These are phyloP conservation scores for Cladosporium cucumerinum DNA, from an alignment of 2,329 filamentous ascomycete genomes.

Conservation along the genomic window DNA sequence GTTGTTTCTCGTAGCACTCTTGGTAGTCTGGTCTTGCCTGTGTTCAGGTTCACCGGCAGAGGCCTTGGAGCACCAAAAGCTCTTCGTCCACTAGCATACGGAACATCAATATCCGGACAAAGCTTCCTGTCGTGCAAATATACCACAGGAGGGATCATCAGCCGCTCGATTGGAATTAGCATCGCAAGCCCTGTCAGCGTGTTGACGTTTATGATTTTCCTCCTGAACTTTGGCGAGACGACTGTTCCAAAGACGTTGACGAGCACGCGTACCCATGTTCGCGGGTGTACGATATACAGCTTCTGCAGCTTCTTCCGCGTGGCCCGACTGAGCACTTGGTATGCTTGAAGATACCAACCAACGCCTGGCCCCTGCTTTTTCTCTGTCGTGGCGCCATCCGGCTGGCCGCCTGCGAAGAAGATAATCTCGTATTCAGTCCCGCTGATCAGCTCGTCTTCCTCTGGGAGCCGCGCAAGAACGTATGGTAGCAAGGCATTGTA, in stretches of 20 bases:
- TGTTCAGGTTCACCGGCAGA: conserved; percentile 42
- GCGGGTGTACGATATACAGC: conserved; percentile 57
- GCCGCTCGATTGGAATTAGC: conserved; percentile 50
- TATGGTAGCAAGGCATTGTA: conserved; percentile 55
- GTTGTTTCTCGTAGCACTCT: conserved; percentile 53
- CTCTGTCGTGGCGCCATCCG: conserved; percentile 40
- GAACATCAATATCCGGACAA: conserved; percentile 45
- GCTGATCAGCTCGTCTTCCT: conserved; percentile 53
- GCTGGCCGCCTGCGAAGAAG: conserved; percentile 55
- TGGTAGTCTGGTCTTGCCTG: conserved; percentile 48
- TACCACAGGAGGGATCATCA: conserved; percentile 53
- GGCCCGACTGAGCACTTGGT: conserved; percentile 53
- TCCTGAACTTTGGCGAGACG: conserved; percentile 55
- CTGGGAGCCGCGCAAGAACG: conserved; percentile 52
- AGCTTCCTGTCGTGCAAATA: conserved; percentile 54
- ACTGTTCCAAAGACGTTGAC: conserved; percentile 56
- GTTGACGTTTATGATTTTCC: conserved; percentile 56
- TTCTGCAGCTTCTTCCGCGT: conserved; percentile 54
- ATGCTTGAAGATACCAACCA: conserved; percentile 57
- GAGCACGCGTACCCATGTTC: conserved; percentile 55
- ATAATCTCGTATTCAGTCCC: conserved; percentile 56
- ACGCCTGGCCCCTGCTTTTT: conserved; percentile 51
- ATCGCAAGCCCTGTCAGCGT: conserved; percentile 49
- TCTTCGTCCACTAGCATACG: conserved; percentile 43
- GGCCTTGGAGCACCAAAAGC: conserved; percentile 49